Evolutionary conservation across 2,329 filamentous ascomycete species (phyloP).

Genomic region (Cyanodermella asteris): DNA sequence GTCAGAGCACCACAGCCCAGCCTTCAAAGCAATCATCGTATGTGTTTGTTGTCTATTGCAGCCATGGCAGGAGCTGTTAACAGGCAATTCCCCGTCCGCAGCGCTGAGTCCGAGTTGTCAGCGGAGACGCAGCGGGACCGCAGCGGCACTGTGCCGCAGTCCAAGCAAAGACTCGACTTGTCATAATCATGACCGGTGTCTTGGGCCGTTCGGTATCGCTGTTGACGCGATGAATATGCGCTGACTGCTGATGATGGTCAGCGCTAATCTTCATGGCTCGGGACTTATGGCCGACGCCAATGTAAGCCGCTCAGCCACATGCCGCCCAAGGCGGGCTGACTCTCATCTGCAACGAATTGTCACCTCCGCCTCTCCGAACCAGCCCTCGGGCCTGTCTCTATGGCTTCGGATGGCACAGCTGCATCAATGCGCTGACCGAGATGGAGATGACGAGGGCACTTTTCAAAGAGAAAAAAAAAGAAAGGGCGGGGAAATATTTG

Average conservation of each 20-base stretch:
- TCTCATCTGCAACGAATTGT: neutral
- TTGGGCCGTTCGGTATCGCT: neutral
- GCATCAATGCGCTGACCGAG: no score
- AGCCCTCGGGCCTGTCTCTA: neutral
- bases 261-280: neutral
- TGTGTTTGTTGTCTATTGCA: no score
- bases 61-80: neutral
- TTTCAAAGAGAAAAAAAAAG: no score
- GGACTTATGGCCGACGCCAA: neutral
- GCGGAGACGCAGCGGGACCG: neutral
- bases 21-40: no score
- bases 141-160: no score
- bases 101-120: neutral
- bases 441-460: no score
- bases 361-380: neutral
- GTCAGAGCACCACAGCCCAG: no score
- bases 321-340: no score
- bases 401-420: neutral
- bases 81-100: neutral
- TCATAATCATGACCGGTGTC: neutral
- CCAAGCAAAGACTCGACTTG: slow-evolving; percentile 1
- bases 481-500: no score
- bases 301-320: no score
- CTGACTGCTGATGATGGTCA: neutral
- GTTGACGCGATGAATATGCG: neutral